phyloP scores from a whole-genome alignment of 208 protist species.

The Acanthamoeba castellanii region DNA sequence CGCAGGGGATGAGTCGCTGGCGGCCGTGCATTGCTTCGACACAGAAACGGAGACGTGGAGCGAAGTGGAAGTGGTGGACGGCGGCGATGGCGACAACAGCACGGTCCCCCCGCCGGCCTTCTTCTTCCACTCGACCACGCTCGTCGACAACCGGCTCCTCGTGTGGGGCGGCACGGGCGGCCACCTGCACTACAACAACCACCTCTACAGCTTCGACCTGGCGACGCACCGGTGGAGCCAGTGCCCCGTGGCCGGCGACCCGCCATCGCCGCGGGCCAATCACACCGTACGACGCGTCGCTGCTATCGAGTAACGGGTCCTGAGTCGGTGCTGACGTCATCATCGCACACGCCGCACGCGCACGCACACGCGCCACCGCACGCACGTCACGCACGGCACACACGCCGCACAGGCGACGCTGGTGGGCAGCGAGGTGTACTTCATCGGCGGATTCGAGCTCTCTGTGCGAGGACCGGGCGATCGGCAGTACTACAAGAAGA shows the following conservation, averaged over 20 bases:
- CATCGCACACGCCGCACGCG: neutral
- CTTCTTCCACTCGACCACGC: neutral
- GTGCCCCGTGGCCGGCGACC: neutral
- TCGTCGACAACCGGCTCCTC: neutral
- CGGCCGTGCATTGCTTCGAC: neutral
- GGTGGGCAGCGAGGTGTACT: neutral
- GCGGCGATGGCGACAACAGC: no score
- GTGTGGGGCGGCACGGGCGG: neutral
- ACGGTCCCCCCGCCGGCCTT: neutral
- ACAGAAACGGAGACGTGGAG: neutral
- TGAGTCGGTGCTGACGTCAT: no score
- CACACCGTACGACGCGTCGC: neutral
- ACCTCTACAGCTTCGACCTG: slow-evolving; percentile 9
- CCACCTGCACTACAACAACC: neutral
- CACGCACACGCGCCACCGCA: neutral
- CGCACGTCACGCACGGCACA: neutral
- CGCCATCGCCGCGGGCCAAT: neutral
- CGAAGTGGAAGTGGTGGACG: neutral
- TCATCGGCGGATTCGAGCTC: neutral
- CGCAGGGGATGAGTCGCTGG: neutral
- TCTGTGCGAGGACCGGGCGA: neutral
- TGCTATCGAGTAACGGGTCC: neutral
- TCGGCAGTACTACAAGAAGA: neutral
- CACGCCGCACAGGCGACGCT: neutral
- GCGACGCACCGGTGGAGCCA: neutral